Conservation (phyloP, 225 moss, liverwort and hornwort species). For the Polytrichum formosum region DNA sequence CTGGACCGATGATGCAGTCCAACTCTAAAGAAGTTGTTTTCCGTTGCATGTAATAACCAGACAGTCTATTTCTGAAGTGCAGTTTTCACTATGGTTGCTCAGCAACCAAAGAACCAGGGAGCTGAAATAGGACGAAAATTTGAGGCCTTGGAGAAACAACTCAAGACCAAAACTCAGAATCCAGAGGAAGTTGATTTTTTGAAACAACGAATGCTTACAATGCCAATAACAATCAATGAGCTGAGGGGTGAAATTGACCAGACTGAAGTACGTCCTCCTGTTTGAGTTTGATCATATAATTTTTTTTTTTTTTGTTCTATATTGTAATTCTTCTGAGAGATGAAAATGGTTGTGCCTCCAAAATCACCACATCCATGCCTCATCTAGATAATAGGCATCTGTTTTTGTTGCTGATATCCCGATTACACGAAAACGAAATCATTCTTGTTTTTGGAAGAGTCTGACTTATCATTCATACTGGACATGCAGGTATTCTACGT, state of each 20-base stretch:
- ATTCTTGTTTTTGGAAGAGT: no score
- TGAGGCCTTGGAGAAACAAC: conserved; percentile 66
- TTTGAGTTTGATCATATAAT: no score
- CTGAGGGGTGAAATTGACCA: conserved; percentile 68
- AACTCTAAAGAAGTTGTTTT: background rate
- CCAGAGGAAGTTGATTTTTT: conserved; percentile 74
- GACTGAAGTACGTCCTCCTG: conserved; percentile 41
- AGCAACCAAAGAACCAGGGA: conserved; percentile 61
- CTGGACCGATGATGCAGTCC: no score
- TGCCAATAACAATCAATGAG: conserved; percentile 70
- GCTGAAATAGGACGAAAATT: conserved; percentile 64
- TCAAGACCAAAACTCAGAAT: conserved; percentile 63
- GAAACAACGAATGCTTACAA: conserved; percentile 60
- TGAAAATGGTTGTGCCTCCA: no score
- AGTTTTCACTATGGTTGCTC: conserved; percentile 66
- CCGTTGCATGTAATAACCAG: no score
- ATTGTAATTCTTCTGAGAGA: no score
- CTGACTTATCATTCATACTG: no score
- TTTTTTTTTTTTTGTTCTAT: no score
- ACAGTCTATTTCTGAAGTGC: background rate
- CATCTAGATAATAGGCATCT: no score
- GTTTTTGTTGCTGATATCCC: no score
- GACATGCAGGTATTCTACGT: conserved; percentile 54
- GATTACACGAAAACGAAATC: background rate
- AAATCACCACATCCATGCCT: no score